Evolutionary conservation across 2,329 filamentous ascomycete genomes (phyloP), one percentile per base, ranked within the genome.

Genomic region (Aspergillus udagawae): DNA sequence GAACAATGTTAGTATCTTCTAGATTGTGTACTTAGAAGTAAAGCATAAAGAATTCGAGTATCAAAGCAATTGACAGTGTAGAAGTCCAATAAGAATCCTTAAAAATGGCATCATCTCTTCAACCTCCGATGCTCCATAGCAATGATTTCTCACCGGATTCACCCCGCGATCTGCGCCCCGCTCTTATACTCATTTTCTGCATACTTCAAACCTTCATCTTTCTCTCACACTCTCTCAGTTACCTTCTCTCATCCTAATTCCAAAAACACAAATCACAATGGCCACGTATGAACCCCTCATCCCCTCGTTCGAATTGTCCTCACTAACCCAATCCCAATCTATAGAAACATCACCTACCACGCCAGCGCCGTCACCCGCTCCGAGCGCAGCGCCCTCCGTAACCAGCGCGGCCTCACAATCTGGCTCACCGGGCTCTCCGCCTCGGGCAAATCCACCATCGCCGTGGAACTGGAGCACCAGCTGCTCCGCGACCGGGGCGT

Each of bases 371-470:
- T 79, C 47, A 78, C 74, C 50, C 75, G 74, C 63, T 57, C 60
- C 23, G 75, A 78, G 66, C 75, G 77, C 66, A 69, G 68, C 61
- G 60, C 59, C 52, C 68, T 75, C 57, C 90, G 91, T 77, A 86
- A 87, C 75, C 94, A 99, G 78, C 85, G 86, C 65, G 94, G 94
- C 73, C 88, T 95, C 74, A 99, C 94, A 57, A 88, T 99, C 79
- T 99, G 94, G 94, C 90, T 99, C 73, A 99, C 94, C 1, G 94
- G 94, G 54, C 90, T 99, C 63, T 96, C 91, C 41, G 94, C 93
- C 52, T 96, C 91, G 0, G 94, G 94, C 72, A 99, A 99, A 80
- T 97, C 93, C 53, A 99, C 94, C 57, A 91, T 99, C 61, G 94
- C 94, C 55, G 96, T 91, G 2, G 94, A 94, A 17, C 89, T 99